Conservation (phyloP, 2,329 filamentous ascomycete species). For the Pyrenochaeta sp. region DNA sequence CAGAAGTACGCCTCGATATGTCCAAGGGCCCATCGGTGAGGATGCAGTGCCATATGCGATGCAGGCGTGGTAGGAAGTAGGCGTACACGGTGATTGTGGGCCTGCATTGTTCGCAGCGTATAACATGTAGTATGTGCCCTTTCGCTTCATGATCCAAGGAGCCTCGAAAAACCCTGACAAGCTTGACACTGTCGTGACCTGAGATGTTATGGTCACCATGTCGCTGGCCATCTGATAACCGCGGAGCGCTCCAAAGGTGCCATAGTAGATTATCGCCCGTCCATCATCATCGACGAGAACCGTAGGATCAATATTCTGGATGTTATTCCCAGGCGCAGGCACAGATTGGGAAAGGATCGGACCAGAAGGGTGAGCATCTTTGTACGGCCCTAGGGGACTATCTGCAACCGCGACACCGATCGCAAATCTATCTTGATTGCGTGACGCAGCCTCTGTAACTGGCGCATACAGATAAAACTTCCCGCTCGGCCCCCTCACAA, state of each 20-base stretch:
- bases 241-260: constrained; percentile 49
- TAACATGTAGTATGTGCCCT: constrained; percentile 51
- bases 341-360: too few relatives aligned
- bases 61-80: constrained; percentile 52
- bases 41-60: constrained; percentile 50
- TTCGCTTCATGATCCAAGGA: constrained; percentile 51
- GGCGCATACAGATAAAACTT: constrained; percentile 50
- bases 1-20: constrained; percentile 44
- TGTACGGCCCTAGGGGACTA: constrained; percentile 47
- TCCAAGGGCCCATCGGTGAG: constrained; percentile 49
- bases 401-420: constrained; percentile 52
- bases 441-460: constrained; percentile 36
- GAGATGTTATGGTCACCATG: constrained; percentile 47
- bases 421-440: constrained; percentile 46
- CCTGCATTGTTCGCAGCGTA: constrained; percentile 53
- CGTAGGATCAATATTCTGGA: constrained; percentile 54
- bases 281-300: constrained; percentile 50
- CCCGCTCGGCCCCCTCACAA: too few relatives aligned
- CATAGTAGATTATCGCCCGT: constrained; percentile 51
- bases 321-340: constrained; percentile 10
- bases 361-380: constrained; percentile 41
- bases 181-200: constrained; percentile 26
- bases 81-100: constrained; percentile 48
- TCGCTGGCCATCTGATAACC: constrained; percentile 48
- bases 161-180: constrained; percentile 52